Conservation (phyloP, 225 moss, liverwort and hornwort species). For the Takakia lepidozioides region DNA sequence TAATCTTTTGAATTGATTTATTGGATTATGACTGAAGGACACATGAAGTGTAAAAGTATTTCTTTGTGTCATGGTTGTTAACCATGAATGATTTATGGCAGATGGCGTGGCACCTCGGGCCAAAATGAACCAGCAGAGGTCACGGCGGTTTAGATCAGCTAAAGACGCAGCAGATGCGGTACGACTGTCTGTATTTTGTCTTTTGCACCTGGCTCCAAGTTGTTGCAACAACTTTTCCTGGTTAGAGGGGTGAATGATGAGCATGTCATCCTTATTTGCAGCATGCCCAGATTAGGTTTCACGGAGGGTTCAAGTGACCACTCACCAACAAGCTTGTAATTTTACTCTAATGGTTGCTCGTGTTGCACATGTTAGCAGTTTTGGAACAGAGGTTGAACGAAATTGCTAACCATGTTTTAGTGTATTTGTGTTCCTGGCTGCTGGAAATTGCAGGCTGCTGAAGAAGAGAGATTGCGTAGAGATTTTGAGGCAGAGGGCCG, state of each 20-base stretch:
- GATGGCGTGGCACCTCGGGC: slow-evolving; percentile 97
- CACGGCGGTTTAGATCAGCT: slow-evolving; percentile 88
- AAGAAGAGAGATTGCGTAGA: slow-evolving; percentile 82
- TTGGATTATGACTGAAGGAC: slow-evolving; percentile 2
- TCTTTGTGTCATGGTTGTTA: no score
- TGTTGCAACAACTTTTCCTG: no score
- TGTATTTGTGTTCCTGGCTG: no score
- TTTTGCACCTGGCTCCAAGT: not conserved
- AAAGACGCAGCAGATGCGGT: slow-evolving; percentile 97
- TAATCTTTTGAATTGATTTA: not conserved
- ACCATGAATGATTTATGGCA: slow-evolving; percentile 6
- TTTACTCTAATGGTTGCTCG: no score
- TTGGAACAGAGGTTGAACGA: no score
- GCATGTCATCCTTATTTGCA: no score
- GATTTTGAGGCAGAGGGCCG: slow-evolving; percentile 92
- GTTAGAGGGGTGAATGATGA: no score
- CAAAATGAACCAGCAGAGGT: slow-evolving; percentile 98
- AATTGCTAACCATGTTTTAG: no score
- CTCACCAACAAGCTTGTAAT: no score
- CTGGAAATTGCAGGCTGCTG: slow-evolving; percentile 42
- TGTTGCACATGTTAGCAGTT: no score
- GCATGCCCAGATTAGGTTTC: no score
- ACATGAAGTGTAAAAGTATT: not conserved
- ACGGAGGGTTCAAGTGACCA: no score
- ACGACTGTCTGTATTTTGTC: slow-evolving; percentile 3